phyloP scores from a whole-genome alignment of 2,329 filamentous ascomycete species.

The Microdochium nivale region DNA sequence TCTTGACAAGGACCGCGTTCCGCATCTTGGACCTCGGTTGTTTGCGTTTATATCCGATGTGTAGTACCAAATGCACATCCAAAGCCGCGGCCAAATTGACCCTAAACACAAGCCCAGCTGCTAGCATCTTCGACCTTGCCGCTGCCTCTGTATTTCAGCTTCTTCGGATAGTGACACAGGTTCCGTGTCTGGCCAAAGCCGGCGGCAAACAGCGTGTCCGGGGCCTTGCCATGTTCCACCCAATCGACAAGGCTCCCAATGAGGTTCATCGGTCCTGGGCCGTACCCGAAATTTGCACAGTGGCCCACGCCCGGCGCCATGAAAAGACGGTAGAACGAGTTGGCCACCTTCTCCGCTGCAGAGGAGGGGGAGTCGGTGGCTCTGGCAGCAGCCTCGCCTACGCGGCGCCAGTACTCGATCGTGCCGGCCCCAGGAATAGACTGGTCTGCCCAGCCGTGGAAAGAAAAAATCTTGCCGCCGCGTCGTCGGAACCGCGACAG shows the following conservation, averaged over 20 bases:
- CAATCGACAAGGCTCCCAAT: not conserved
- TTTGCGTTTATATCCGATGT: no score
- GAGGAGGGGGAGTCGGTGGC: not conserved
- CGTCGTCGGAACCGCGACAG: constrained; percentile 16
- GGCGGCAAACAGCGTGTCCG: not conserved
- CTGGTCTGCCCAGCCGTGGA: constrained; percentile 30
- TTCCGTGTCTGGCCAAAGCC: not conserved
- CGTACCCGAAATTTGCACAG: not conserved
- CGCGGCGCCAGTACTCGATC: not conserved
- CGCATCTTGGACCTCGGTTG: no score
- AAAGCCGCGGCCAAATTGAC: no score
- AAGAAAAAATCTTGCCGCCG: constrained; percentile 32
- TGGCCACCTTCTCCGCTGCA: not conserved
- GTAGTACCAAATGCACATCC: no score
- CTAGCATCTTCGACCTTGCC: not conserved
- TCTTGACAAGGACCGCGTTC: no score
- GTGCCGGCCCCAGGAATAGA: constrained; percentile 4
- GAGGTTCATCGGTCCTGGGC: not conserved
- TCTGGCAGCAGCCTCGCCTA: not conserved
- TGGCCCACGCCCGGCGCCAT: not conserved
- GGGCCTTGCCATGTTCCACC: not conserved
- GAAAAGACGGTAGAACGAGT: not conserved
- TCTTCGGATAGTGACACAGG: not conserved
- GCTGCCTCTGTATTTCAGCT: not conserved
- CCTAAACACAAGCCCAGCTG: not conserved